Percentiles rank a stretch among this genome's conserved stretches.
phyloP scores from a whole-genome alignment of 2,329 filamentous ascomycete genomes.

The Saccharata proteae region DNA sequence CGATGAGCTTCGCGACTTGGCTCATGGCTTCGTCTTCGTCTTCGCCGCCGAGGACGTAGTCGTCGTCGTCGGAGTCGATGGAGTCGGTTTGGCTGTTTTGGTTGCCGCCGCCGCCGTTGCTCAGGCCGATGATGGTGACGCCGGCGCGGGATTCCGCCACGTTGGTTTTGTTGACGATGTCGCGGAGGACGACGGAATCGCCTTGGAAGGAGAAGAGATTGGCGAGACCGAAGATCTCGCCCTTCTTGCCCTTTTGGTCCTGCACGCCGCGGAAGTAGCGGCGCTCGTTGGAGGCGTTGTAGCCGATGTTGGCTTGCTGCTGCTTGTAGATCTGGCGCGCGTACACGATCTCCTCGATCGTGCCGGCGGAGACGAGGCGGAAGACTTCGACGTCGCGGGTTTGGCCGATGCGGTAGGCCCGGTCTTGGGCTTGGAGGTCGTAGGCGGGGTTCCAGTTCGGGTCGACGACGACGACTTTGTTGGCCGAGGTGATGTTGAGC shows the following conservation, averaged over 20 bases:
- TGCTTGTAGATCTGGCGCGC: slow-evolving; percentile 98
- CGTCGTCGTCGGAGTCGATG: slow-evolving; percentile 22
- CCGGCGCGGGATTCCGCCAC: slow-evolving; percentile 85
- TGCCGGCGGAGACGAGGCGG: slow-evolving; percentile 77
- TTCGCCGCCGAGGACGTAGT: slow-evolving; percentile 26
- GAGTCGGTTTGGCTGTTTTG: slow-evolving; percentile 47
- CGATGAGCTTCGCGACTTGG: slow-evolving; percentile 55
- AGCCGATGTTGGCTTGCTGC: slow-evolving; percentile 95
- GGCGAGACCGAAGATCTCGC: slow-evolving; percentile 81
- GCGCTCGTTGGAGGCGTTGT: slow-evolving; percentile 81
- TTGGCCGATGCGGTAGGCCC: slow-evolving; percentile 92
- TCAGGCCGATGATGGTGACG: slow-evolving; percentile 65
- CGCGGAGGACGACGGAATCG: slow-evolving; percentile 69
- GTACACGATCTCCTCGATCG: slow-evolving; percentile 95
- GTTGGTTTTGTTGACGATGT: slow-evolving; percentile 98
- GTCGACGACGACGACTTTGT: slow-evolving; percentile 95
- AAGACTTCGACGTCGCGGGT: slow-evolving; percentile 90
- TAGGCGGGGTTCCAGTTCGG: slow-evolving; percentile 96
- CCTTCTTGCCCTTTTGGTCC: slow-evolving; percentile 67
- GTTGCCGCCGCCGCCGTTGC: too few species aligned
- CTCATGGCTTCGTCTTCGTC: slow-evolving; percentile 56
- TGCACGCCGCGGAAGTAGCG: slow-evolving; percentile 94
- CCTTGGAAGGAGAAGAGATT: slow-evolving; percentile 79
- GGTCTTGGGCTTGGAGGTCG: slow-evolving; percentile 90
- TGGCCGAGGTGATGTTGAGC: slow-evolving; percentile 91